Evolutionary conservation across 768 basidiomycete genomes (phyloP), one percentile per base, ranked within the genome.

Genomic region (Pleurotus sapidus): DNA sequence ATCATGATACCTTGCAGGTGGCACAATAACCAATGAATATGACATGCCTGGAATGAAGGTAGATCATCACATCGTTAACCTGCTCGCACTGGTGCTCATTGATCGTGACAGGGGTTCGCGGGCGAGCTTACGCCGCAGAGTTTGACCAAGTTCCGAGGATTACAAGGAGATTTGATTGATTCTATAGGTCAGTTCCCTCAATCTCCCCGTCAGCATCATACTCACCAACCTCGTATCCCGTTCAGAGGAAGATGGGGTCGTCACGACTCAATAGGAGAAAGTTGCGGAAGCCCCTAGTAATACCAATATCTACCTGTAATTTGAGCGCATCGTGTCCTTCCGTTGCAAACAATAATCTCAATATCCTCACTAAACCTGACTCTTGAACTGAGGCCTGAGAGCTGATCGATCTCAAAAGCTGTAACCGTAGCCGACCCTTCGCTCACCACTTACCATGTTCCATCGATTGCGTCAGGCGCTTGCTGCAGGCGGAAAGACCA

Each of bases 11-110:
- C 5, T n/a, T 18, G 3, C 57, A 75, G 84, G 82, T 12, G 81
- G 82, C 24, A 50, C 66, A 17, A 75, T 85, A 12, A 70, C 63
- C 3, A 64, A 76, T 14, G 63, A 56, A 30, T 84, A 76, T 58
- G 73, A 71, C 23, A 55, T 62, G n/a, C 30, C 30, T 34, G 30
- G 30, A 34, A 24, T 77, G 23, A 80, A 77, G 57, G 80, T 79
- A 34, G 30, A 37, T 17, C 11, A 2, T 7, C 17, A 9, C 14
- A 30, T 39, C 17, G 23, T 39, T 18, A 11, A 46, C 12, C 1
- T 30, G 14, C 2, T 27, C 55, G 24, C 17, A 17, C 46, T 27
- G 46, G 4, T 24, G 12, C 38, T 49, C 30, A 34, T 34, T 34
- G 30, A 3, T 34, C 0, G 9, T 14, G 3, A 3, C 56, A 78